A percentile compares a stretch with the other conserved stretches of the same genome.
Evolutionary conservation across 257 asterid genomes (phyloP).

Genomic region (Capsicum rhomboideum): DNA sequence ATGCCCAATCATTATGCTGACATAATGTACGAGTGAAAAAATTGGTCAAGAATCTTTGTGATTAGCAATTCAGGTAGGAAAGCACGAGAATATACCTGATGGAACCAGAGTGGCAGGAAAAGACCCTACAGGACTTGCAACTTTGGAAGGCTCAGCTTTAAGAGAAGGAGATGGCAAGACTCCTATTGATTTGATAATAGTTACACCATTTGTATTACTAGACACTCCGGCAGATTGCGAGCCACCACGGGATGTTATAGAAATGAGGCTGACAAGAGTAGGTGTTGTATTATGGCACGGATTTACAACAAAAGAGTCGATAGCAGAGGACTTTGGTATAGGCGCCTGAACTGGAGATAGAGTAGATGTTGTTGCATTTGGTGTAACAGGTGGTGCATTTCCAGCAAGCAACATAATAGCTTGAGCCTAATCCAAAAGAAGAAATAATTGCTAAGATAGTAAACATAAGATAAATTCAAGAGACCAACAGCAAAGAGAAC

Average conservation of each 20-base stretch:
- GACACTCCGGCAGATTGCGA: constrained; percentile 25
- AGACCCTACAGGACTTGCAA: constrained; percentile 24
- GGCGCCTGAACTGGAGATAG: constrained; percentile 39
- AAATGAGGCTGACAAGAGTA: constrained; percentile 26
- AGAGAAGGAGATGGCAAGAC: constrained; percentile 18
- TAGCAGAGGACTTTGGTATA: constrained; percentile 25
- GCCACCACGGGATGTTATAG: constrained; percentile 19
- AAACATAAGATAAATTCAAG: background rate
- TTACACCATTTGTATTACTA: constrained; percentile 10
- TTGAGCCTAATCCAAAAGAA: constrained; percentile 54
- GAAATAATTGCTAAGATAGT: background rate
- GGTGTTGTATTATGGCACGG: constrained; percentile 29
- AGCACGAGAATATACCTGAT: constrained; percentile 30
- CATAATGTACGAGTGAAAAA: background rate
- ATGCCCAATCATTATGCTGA: background rate
- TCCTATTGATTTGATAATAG: constrained; percentile 23
- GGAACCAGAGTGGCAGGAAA: constrained; percentile 29
- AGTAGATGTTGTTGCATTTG: constrained; percentile 22
- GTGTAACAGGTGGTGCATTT: constrained; percentile 40
- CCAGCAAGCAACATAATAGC: constrained; percentile 94
- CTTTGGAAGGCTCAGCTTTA: constrained; percentile 34
- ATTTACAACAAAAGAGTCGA: constrained; percentile 30
- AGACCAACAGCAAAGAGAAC: background rate
- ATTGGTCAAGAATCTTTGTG: background rate
- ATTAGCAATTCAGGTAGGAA: background rate